These are phyloP conservation scores for Globisporangium radiosum DNA, from an alignment of 352 stramenopile species.

Conservation along the genomic window DNA sequence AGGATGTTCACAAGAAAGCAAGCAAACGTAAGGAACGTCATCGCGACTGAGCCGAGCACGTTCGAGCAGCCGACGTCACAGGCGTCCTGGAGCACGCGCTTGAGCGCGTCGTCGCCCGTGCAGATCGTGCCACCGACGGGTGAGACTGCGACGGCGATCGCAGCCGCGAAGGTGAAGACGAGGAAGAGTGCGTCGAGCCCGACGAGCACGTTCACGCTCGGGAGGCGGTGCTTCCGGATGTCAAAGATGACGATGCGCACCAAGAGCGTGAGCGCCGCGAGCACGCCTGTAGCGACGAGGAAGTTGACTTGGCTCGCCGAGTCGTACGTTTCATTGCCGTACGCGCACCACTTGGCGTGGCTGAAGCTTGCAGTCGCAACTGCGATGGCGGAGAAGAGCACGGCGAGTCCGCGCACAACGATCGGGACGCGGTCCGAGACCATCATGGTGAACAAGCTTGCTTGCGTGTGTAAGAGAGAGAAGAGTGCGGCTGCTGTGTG, in stretches of 20 bases:
- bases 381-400: conserved; percentile 38
- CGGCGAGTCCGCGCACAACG: conserved; percentile 28
- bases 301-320: conserved; percentile 56
- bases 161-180: conserved; percentile 50
- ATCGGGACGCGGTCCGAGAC: conserved; percentile 34
- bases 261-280: conserved; percentile 28
- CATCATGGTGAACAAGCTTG: neutral
- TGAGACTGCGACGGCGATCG: conserved; percentile 43
- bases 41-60: conserved; percentile 39
- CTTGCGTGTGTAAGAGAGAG: neutral
- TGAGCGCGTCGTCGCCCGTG: conserved; percentile 37
- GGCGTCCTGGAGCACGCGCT: conserved; percentile 45
- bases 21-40: conserved; percentile 48
- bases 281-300: conserved; percentile 30
- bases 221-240: conserved; percentile 42
- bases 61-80: conserved; percentile 63
- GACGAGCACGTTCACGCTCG: conserved; percentile 27
- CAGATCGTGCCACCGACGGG: conserved; percentile 49
- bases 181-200: conserved; percentile 46
- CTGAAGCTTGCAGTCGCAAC: conserved; percentile 27
- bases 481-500: no score
- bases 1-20: conserved; percentile 50
- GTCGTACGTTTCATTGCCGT: conserved; percentile 41
- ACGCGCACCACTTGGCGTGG: conserved; percentile 46
- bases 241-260: conserved; percentile 46